Percentiles rank a stretch among this genome's conserved stretches.
Evolutionary conservation across 129 eudicot species (phyloP).

Genomic region (Flaveria bidentis): DNA sequence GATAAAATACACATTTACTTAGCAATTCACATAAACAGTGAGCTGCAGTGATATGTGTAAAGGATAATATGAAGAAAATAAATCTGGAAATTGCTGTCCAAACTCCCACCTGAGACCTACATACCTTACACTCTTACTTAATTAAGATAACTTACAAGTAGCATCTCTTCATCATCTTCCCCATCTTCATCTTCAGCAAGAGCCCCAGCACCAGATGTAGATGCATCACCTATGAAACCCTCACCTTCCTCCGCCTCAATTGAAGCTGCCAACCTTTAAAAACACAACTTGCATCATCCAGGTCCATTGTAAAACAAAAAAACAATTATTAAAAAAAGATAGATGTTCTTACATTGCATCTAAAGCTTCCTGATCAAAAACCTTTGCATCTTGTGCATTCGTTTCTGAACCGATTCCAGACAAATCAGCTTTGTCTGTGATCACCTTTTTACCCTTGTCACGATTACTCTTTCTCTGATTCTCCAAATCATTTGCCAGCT

Average conservation of each 20-base stretch:
- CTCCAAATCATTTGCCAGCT: conserved; percentile 67
- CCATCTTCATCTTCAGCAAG: conserved; percentile 53
- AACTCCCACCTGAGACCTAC: neutral
- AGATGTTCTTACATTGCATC: conserved; percentile 65
- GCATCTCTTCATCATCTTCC: conserved; percentile 75
- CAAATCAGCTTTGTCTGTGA: conserved; percentile 30
- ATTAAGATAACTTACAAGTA: conserved; percentile 53
- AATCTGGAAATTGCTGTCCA: neutral
- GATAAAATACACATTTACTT: neutral
- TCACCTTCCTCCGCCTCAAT: conserved; percentile 74
- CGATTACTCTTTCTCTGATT: conserved; percentile 57
- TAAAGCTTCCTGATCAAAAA: conserved; percentile 56
- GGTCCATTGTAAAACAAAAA: neutral
- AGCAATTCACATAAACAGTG: neutral
- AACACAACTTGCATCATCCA: conserved; percentile 7
- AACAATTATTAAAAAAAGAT: neutral
- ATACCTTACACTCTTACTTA: neutral
- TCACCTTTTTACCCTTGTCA: conserved; percentile 59
- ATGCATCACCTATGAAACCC: conserved; percentile 49
- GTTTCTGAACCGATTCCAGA: conserved; percentile 20
- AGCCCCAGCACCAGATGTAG: conserved; percentile 57
- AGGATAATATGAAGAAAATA: neutral
- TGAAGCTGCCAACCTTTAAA: conserved; percentile 84
- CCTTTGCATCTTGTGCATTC: conserved; percentile 16
- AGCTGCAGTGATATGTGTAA: neutral